Evolutionary conservation across 164 flowering plant genomes (phyloP), one percentile per base, ranked within the genome.

Genomic region (Buxus sempervirens): DNA sequence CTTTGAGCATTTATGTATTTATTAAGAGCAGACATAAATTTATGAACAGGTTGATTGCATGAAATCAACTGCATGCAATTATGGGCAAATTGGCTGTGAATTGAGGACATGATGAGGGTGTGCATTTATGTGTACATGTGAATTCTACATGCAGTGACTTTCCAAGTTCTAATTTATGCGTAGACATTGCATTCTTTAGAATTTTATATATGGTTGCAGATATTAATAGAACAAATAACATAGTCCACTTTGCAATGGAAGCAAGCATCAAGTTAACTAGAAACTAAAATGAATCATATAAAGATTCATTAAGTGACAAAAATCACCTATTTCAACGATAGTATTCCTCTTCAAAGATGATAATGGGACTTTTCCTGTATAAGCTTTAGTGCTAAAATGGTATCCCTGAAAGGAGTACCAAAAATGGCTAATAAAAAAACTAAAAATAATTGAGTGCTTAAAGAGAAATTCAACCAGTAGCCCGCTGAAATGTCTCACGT

Each of bases 261-360:
- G 26, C 12, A 14, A 45, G n/a, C 27, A 0, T 9, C 15, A 55
- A 49, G 5, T 55, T 18, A 69, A 58, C 57, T 12, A 32, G 36
- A 74, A 24, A 51, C 20, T 65, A 36, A 64, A 26, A 38, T n/a
- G 60, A 71, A 53, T 19, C 36, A 48, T 14, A 38, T 12, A 9
- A 62, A 28, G 13, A 21, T 32, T 32, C 38, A 32, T 32, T 21
- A 20, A 65, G 24, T 23, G 57, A 57, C 60, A 67, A 69, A 58
- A 20, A 49, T 73, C 62, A 92, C 98, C 98, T 79, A 95, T 81
- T 27, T 89, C 90, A 66, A 92, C 73, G 61, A 83, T 72, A 73
- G 85, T 91, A 72, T 95, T 90, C 76, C 90, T 88, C 24, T 69
- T 78, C 76, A 86, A 68, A 72, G 96, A 72, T 56, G 88, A 80